Percentiles rank a stretch among this genome's conserved stretches.
Conservation (phyloP, 176 grass and related monocot species). For the Bonia amplexicaulis region DNA sequence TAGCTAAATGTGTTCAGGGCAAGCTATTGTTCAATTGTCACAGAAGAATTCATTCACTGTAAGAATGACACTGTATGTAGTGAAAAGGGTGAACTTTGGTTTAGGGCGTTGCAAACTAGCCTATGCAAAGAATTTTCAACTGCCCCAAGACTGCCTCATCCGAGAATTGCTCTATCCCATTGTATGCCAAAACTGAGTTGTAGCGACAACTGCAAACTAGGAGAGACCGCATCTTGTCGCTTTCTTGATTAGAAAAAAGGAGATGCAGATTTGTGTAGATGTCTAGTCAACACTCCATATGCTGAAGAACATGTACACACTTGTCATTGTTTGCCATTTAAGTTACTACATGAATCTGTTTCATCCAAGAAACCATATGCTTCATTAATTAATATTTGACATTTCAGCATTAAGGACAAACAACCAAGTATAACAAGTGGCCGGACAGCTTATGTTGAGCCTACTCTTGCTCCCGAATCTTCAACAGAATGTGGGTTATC, state of each 20-base stretch:
- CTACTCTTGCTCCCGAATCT: constrained; percentile 9
- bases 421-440: constrained; percentile 18
- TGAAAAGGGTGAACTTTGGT: not conserved
- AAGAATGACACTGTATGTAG: not conserved
- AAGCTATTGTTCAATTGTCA: not conserved
- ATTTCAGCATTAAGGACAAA: constrained; percentile 39
- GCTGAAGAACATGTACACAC: not conserved
- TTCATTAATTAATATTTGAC: not conserved
- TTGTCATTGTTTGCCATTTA: not conserved
- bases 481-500: constrained; percentile 10
- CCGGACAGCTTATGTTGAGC: not conserved
- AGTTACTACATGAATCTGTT: not conserved
- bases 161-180: not conserved
- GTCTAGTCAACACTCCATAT: not conserved
- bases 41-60: not conserved
- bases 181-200: not conserved
- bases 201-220: not conserved
- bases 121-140: not conserved
- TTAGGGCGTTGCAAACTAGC: not conserved
- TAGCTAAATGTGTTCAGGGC: not conserved
- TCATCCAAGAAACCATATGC: not conserved
- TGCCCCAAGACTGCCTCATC: not conserved
- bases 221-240: not conserved
- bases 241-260: not conserved
- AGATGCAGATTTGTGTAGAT: not conserved